Evolutionary conservation across 805 yeast genomes (phyloP), one percentile per base, ranked within the genome.

Genomic region (Kodamaea leandrae): DNA sequence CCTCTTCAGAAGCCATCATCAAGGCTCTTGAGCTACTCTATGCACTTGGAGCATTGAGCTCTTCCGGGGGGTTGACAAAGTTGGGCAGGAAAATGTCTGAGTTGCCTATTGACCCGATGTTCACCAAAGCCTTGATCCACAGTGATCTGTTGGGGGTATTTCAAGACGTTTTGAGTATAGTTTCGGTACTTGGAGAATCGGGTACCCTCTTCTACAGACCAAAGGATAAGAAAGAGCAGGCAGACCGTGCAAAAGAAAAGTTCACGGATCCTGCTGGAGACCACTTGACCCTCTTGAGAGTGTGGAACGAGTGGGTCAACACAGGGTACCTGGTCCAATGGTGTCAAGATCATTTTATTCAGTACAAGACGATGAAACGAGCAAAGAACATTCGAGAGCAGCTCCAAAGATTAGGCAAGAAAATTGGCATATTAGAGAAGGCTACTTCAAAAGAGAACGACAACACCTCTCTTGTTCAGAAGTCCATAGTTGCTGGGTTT

Each of bases 61-160:
- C 82, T 7, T 74, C 75, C 42, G 99, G 98, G 0, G 72, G 77
- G 37, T 65, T 93, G 28, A 91, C 98, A 0, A 68, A 76, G 35
- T 55, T 81, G 1, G 99, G 99, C 0, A 63, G 83, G 32, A 77
- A 78, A 46, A 90, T 93, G 96, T 83, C 96, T 1, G 88, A 83
- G 44, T 86, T 90, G 51, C 99, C 99, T 0, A 76, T 90, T 47
- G 95, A 88, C 50, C 97, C 97, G 3, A 86, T 86, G 72, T 72
- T 89, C 53, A 82, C 96, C 6, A 87, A 86, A 57, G 80, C 82
- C 5, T 57, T 93, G 23, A 60, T 91, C 9, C 66, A 79, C 1
- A 80, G 95, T 37, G 77, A 76, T 0, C 71, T 71, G 10, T 71
- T 70, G 37, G 68, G 76, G 1, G 89, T 95, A 36, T 71, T 82